phyloP scores from a whole-genome alignment of 2,329 filamentous ascomycete genomes.

The Aspergillus tanneri region DNA sequence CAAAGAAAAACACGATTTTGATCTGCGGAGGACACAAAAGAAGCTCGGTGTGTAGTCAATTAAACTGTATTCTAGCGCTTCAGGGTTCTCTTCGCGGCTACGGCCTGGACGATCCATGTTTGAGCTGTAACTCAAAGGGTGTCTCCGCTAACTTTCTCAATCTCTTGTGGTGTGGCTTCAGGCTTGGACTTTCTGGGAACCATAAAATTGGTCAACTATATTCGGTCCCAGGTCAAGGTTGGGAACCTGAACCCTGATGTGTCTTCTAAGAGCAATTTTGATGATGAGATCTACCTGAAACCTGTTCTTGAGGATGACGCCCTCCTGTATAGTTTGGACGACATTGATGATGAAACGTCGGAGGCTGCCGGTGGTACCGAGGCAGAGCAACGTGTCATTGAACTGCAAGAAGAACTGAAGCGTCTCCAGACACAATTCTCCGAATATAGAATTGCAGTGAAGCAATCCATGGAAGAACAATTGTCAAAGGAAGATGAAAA shows the following conservation, averaged over 20 bases:
- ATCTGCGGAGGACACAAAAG: slow-evolving; percentile 62
- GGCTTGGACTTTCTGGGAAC: slow-evolving; percentile 70
- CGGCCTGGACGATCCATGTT: slow-evolving; percentile 10
- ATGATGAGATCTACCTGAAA: slow-evolving; percentile 77
- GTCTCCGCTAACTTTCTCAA: slow-evolving; percentile 16
- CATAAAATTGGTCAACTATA: slow-evolving; percentile 73
- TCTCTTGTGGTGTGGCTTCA: slow-evolving; percentile 36
- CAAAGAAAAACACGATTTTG: slow-evolving; percentile 65
- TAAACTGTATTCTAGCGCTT: slow-evolving; percentile 7
- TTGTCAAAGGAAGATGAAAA: slow-evolving; percentile 58
- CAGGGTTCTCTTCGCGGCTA: slow-evolving; percentile 12
- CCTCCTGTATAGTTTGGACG: slow-evolving; percentile 81
- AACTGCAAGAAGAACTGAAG: slow-evolving; percentile 62
- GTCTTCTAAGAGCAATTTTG: slow-evolving; percentile 62
- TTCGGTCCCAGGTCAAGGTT: slow-evolving; percentile 49
- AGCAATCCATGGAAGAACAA: slow-evolving; percentile 65
- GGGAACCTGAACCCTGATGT: slow-evolving; percentile 53
- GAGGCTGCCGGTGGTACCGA: slow-evolving; percentile 30
- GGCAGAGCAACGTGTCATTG: slow-evolving; percentile 53
- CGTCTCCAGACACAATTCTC: slow-evolving; percentile 61
- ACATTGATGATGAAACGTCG: slow-evolving; percentile 54
- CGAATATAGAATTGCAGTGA: slow-evolving; percentile 64
- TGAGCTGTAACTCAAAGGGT: slow-evolving; percentile 3
- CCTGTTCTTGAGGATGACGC: slow-evolving; percentile 88
- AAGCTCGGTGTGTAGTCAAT: slow-evolving; percentile 44